Conservation (phyloP, 495 filamentous ascomycete species). For the Talaromyces thailandensis region DNA sequence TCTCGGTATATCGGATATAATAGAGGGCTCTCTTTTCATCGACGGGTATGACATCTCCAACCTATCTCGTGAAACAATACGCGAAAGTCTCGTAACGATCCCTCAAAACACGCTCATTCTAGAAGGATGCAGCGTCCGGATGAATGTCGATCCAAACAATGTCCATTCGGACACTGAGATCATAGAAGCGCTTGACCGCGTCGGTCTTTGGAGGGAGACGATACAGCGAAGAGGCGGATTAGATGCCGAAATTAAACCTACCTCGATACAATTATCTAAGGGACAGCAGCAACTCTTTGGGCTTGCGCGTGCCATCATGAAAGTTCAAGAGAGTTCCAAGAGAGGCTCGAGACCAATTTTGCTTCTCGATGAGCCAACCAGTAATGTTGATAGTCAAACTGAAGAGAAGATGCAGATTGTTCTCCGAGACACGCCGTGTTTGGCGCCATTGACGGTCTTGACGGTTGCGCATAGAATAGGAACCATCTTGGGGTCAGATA, state of each 20-base stretch:
- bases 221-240: slow-evolving; percentile 30
- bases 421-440: slow-evolving; percentile 10
- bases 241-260: slow-evolving; percentile 24
- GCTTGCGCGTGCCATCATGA: slow-evolving; percentile 40
- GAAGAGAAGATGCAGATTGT: slow-evolving; percentile 18
- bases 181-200: slow-evolving; percentile 28
- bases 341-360: slow-evolving; percentile 15
- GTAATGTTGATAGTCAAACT: slow-evolving; percentile 22
- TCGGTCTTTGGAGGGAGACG: slow-evolving; percentile 30
- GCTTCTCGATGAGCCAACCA: slow-evolving; percentile 36
- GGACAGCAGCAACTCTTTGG: slow-evolving; percentile 53
- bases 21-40: slow-evolving; percentile 30
- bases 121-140: slow-evolving; percentile 27
- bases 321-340: slow-evolving; percentile 13
- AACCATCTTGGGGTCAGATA: slow-evolving; percentile 18
- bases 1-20: slow-evolving; percentile 44
- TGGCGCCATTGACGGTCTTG: slow-evolving; percentile 19
- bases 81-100: slow-evolving; percentile 38
- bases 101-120: slow-evolving; percentile 49
- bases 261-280: slow-evolving; percentile 25
- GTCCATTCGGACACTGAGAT: slow-evolving; percentile 22
- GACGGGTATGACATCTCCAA: slow-evolving; percentile 40
- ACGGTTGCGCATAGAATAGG: slow-evolving; percentile 23
- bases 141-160: slow-evolving; percentile 34
- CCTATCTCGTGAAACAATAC: slow-evolving; percentile 36